These are phyloP conservation scores for Castanopsis chinensis DNA, from an alignment of 306 rosid species.

Conservation along the genomic window DNA sequence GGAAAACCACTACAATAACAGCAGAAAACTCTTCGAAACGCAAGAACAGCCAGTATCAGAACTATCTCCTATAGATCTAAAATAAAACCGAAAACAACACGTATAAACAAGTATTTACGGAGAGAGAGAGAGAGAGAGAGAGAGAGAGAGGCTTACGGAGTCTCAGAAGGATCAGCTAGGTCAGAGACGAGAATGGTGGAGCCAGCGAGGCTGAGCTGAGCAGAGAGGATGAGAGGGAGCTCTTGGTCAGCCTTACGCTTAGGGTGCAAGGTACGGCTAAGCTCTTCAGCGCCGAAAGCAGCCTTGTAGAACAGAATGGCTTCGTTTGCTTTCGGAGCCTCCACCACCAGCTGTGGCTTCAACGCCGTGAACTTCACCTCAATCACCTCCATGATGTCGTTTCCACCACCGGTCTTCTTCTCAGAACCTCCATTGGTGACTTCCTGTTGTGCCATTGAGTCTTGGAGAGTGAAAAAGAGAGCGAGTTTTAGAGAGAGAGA, in stretches of 20 bases:
- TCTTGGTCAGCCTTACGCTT: slow-evolving; percentile 94
- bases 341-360: slow-evolving; percentile 51
- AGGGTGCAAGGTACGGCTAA: slow-evolving; percentile 45
- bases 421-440: slow-evolving; percentile 53
- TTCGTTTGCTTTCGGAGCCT: slow-evolving; percentile 66
- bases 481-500: not conserved
- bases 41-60: not conserved
- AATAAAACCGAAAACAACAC: not conserved
- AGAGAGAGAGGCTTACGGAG: slow-evolving; percentile 32
- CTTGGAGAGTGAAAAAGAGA: not conserved
- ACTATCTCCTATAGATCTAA: slow-evolving; percentile 1
- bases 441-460: slow-evolving; percentile 58
- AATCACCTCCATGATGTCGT: not conserved
- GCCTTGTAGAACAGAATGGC: slow-evolving; percentile 74
- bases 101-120: not conserved
- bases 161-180: slow-evolving; percentile 23
- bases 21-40: not conserved
- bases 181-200: slow-evolving; percentile 52
- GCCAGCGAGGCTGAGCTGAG: slow-evolving; percentile 60
- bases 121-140: not conserved
- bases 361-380: slow-evolving; percentile 36
- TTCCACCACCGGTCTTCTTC: slow-evolving; percentile 18
- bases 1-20: not conserved
- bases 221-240: slow-evolving; percentile 53
- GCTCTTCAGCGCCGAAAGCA: slow-evolving; percentile 76